Conservation (phyloP, 352 stramenopile genomes). For the Pseudoperonospora humuli region DNA sequence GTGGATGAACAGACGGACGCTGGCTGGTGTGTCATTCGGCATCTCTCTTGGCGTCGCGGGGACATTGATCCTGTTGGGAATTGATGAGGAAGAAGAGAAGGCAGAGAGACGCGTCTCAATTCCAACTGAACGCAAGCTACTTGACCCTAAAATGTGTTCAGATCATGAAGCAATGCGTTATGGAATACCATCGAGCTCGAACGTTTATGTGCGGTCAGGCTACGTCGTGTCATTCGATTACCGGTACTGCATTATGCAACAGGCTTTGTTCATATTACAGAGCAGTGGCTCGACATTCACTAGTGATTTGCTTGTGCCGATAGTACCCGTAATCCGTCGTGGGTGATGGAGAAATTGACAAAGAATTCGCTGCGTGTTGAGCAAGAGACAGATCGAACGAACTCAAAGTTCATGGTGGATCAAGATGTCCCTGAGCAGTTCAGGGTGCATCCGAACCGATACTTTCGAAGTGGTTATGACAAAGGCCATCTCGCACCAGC, state of each 20-base stretch:
- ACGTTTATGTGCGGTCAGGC: slow-evolving; percentile 64
- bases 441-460: slow-evolving; percentile 83
- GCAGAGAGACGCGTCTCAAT: slow-evolving; percentile 4
- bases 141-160: slow-evolving; percentile 11
- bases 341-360: slow-evolving; percentile 82
- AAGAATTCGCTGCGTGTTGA: slow-evolving; percentile 52
- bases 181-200: slow-evolving; percentile 51
- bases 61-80: slow-evolving; percentile 30
- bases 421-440: slow-evolving; percentile 58
- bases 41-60: slow-evolving; percentile 44
- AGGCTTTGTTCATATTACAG: neutral
- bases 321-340: slow-evolving; percentile 78
- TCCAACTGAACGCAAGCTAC: slow-evolving; percentile 6
- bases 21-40: slow-evolving; percentile 39
- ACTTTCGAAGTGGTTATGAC: slow-evolving; percentile 90
- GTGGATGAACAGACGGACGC: slow-evolving; percentile 26
- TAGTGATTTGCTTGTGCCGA: neutral
- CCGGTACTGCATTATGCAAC: slow-evolving; percentile 26
- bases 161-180: slow-evolving; percentile 71
- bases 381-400: slow-evolving; percentile 71
- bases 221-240: slow-evolving; percentile 86
- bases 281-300: neutral
- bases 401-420: slow-evolving; percentile 86
- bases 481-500: slow-evolving; percentile 91
- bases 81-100: slow-evolving; percentile 19